Evolutionary conservation across 345 rosid species (phyloP).

Genomic region (Camelina neglecta): DNA sequence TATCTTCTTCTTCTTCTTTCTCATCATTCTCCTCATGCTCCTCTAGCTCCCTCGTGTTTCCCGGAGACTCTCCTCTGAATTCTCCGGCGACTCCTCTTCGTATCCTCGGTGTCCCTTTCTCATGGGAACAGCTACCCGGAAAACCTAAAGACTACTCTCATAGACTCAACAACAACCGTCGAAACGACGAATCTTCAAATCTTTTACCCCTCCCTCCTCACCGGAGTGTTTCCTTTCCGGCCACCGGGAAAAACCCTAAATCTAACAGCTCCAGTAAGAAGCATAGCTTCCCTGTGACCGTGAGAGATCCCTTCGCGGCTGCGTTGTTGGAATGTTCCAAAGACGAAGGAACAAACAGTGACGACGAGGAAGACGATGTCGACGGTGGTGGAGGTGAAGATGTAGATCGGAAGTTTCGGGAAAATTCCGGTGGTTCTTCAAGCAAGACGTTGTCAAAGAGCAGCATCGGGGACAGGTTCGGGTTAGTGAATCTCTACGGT

Average conservation of each 20-base stretch:
- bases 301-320: constrained; percentile 74
- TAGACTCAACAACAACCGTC: constrained; percentile 43
- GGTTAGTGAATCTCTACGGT: constrained; percentile 63
- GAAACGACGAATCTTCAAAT: constrained; percentile 45
- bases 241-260: constrained; percentile 38
- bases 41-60: constrained; percentile 40
- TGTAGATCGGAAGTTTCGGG: constrained; percentile 17
- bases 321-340: constrained; percentile 83
- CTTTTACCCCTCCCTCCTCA: constrained; percentile 72
- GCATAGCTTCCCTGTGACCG: constrained; percentile 33
- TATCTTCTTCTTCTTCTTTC: constrained; percentile 45
- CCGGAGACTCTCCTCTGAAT: constrained; percentile 56
- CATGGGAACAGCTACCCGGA: constrained; percentile 93
- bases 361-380: neutral
- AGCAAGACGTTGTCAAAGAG: constrained; percentile 35
- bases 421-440: constrained; percentile 26
- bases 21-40: constrained; percentile 44
- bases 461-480: constrained; percentile 57
- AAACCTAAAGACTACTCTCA: constrained; percentile 67
- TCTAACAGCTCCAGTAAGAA: constrained; percentile 15
- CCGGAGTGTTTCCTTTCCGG: constrained; percentile 38
- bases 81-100: constrained; percentile 65
- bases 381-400: neutral
- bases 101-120: constrained; percentile 81
- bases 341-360: constrained; percentile 42